phyloP scores from a whole-genome alignment of 768 basidiomycete genomes.

The Hypholoma fasciculare region DNA sequence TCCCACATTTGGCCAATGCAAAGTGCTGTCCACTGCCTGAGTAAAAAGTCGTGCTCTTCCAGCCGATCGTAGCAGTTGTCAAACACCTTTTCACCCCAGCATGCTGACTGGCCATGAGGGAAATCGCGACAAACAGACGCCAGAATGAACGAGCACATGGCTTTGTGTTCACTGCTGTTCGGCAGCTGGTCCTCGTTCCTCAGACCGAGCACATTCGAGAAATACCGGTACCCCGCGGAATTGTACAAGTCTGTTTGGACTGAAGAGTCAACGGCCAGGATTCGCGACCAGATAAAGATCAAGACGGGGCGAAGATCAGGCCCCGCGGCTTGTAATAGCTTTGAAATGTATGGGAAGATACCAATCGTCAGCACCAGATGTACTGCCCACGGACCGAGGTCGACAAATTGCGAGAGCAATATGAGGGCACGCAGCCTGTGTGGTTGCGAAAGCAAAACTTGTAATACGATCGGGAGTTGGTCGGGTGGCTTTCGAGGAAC shows the following conservation, averaged over 20 bases:
- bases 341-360: slow-evolving; percentile 98
- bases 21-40: slow-evolving; percentile 92
- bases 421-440: slow-evolving; percentile 95
- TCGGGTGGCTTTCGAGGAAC: slow-evolving; percentile 93
- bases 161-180: slow-evolving; percentile 92
- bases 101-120: slow-evolving; percentile 83
- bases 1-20: slow-evolving; percentile 98
- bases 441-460: slow-evolving; percentile 94
- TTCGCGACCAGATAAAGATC: slow-evolving; percentile 98
- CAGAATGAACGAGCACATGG: slow-evolving; percentile 98
- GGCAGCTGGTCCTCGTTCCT: slow-evolving; percentile 77
- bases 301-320: slow-evolving; percentile 95
- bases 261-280: slow-evolving; percentile 92
- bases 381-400: slow-evolving; percentile 98
- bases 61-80: slow-evolving; percentile 84
- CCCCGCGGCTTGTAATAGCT: slow-evolving; percentile 92
- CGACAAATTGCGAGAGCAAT: slow-evolving; percentile 94
- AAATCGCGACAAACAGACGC: slow-evolving; percentile 89
- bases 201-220: slow-evolving; percentile 72
- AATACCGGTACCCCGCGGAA: slow-evolving; percentile 83
- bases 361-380: slow-evolving; percentile 95
- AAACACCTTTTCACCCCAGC: slow-evolving; percentile 79
- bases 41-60: slow-evolving; percentile 87
- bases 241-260: slow-evolving; percentile 90
- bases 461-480: slow-evolving; percentile 96